Conservation (phyloP, 208 protist genomes). For the Entamoeba invadens region DNA sequence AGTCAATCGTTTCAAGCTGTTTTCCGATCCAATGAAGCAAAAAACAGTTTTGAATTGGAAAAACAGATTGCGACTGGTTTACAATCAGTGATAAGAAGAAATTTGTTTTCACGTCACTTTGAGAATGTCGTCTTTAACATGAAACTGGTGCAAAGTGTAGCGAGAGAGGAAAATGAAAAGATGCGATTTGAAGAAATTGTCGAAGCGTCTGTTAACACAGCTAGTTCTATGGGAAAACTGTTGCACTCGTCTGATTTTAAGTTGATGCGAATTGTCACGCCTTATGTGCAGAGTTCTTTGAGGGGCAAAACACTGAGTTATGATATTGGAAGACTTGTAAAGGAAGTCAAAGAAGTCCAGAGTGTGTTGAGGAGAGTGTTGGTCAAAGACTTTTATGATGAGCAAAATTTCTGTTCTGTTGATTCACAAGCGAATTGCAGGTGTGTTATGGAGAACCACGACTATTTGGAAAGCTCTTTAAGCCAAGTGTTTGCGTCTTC, state of each 20-base stretch:
- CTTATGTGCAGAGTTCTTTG: not conserved
- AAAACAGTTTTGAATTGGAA: too few species aligned
- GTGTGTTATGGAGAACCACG: not conserved
- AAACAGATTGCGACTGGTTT: too few species aligned
- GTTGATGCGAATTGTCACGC: not conserved
- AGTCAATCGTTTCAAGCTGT: too few species aligned
- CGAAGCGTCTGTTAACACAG: not conserved
- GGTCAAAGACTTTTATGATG: not conserved
- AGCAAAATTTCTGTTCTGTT: not conserved
- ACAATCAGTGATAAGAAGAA: too few species aligned
- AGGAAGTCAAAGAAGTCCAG: not conserved
- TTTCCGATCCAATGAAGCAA: too few species aligned
- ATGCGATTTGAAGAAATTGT: not conserved
- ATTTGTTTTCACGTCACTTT: too few species aligned
- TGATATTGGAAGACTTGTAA: not conserved
- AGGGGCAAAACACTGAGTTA: too few species aligned
- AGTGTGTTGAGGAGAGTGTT: not conserved
- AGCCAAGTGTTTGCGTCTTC: not conserved
- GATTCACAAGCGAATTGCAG: not conserved
- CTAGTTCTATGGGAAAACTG: not conserved
- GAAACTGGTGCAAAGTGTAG: too few species aligned
- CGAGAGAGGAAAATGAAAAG: too few species aligned
- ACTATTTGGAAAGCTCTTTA: not conserved
- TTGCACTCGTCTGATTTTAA: not conserved
- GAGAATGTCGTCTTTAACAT: too few species aligned